Conservation (phyloP, 768 basidiomycete genomes). For the Tephrocybe sp. region DNA sequence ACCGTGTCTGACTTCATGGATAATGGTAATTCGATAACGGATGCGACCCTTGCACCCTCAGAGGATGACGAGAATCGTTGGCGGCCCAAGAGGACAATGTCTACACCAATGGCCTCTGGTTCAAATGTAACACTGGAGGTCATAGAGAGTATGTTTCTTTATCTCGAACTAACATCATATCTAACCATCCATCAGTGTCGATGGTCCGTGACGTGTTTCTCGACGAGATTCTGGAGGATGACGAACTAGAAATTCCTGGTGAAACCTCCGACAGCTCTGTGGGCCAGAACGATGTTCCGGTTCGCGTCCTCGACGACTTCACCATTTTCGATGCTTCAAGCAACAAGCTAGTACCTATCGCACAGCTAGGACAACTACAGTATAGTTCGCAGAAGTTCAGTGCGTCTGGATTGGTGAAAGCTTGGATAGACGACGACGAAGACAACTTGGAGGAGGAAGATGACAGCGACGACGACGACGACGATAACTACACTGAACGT, state of each 20-base stretch:
- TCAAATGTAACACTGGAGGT: slow-evolving; percentile 16
- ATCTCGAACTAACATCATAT: not conserved
- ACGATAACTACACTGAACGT: slow-evolving; percentile 24
- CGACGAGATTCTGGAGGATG: slow-evolving; percentile 39
- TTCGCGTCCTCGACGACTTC: slow-evolving; percentile 58
- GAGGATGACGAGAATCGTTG: not conserved
- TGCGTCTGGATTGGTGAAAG: slow-evolving; percentile 41
- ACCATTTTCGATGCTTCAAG: slow-evolving; percentile 45
- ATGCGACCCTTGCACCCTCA: not conserved
- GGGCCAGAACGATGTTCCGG: slow-evolving; percentile 45
- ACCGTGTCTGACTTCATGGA: slow-evolving; percentile 17
- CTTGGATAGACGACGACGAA: slow-evolving; percentile 34
- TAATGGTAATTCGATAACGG: slow-evolving; percentile 2
- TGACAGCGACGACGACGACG: slow-evolving; percentile 30
- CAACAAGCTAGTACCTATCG: slow-evolving; percentile 38
- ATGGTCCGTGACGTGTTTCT: slow-evolving; percentile 16
- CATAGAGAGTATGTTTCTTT: not conserved
- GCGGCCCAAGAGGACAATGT: not conserved
- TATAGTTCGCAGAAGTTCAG: slow-evolving; percentile 25
- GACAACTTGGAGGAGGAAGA: slow-evolving; percentile 29
- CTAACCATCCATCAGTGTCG: slow-evolving; percentile 5
- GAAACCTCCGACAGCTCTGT: slow-evolving; percentile 31
- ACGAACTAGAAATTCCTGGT: slow-evolving; percentile 40
- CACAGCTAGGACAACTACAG: slow-evolving; percentile 35
- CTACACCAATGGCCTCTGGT: slow-evolving; percentile 7